Percentiles rank a stretch among this genome's conserved stretches.
Conservation (phyloP, 2,329 filamentous ascomycete genomes). For the Laburnicola sp. region DNA sequence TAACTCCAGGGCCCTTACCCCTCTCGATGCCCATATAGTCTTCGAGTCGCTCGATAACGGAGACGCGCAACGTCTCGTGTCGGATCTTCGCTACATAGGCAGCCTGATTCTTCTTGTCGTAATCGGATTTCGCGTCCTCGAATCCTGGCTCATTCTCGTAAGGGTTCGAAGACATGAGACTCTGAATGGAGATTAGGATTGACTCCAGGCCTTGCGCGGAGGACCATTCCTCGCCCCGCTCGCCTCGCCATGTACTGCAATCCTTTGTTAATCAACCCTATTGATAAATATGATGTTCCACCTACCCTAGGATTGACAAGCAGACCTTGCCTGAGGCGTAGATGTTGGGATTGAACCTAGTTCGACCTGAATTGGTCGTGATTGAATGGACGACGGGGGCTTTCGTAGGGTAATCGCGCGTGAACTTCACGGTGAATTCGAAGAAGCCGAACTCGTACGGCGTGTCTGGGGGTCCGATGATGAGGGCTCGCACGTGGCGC, state of each 20-base stretch:
- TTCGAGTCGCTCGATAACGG: slow-evolving; percentile 84
- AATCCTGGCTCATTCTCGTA: slow-evolving; percentile 97
- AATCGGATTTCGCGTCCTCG: slow-evolving; percentile 69
- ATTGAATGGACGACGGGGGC: slow-evolving; percentile 65
- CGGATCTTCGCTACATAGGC: slow-evolving; percentile 86
- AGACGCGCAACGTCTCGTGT: slow-evolving; percentile 85
- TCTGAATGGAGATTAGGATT: slow-evolving; percentile 92
- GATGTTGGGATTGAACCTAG: slow-evolving; percentile 96
- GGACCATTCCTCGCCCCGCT: slow-evolving; percentile 92
- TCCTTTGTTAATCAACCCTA: slow-evolving; percentile 20
- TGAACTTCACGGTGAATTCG: slow-evolving; percentile 81
- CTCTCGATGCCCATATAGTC: slow-evolving; percentile 68
- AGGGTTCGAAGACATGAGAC: slow-evolving; percentile 88
- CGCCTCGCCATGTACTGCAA: slow-evolving; percentile 84
- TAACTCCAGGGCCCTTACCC: slow-evolving; percentile 37
- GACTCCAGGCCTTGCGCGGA: slow-evolving; percentile 94
- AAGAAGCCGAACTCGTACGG: slow-evolving; percentile 98
- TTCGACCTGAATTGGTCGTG: slow-evolving; percentile 86
- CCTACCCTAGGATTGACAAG: slow-evolving; percentile 85
- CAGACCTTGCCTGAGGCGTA: slow-evolving; percentile 91
- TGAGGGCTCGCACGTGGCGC: slow-evolving; percentile 81
- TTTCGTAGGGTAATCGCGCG: slow-evolving; percentile 78
- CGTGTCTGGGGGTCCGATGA: slow-evolving; percentile 90
- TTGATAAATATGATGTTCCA: slow-evolving; percentile 1
- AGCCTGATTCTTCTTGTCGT: slow-evolving; percentile 73